Evolutionary conservation across 495 filamentous ascomycete species (phyloP).

Genomic region (Talaromyces wortmannii): DNA sequence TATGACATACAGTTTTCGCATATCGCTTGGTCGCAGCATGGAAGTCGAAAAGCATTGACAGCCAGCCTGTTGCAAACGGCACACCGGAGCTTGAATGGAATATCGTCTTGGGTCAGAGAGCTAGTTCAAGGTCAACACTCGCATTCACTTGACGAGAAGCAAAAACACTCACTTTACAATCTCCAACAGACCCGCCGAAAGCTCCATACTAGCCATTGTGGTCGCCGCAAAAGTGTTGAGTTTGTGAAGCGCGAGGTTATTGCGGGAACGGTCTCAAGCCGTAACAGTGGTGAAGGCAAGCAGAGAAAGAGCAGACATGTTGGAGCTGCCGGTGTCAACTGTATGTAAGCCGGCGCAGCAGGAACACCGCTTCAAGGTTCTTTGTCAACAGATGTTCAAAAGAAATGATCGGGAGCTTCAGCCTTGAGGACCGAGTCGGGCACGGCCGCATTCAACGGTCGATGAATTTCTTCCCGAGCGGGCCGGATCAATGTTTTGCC

Average conservation of each 20-base stretch:
- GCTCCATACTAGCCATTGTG: slow-evolving; percentile 33
- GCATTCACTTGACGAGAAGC: background rate
- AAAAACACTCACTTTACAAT: slow-evolving; percentile 30
- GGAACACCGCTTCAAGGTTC: too few relatives aligned
- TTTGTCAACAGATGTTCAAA: background rate
- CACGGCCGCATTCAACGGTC: background rate
- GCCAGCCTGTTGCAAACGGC: slow-evolving; percentile 86
- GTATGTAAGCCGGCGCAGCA: too few relatives aligned
- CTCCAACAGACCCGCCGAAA: slow-evolving; percentile 38
- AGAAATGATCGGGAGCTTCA: background rate
- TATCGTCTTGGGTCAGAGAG: slow-evolving; percentile 73
- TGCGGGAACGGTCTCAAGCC: slow-evolving; percentile 3
- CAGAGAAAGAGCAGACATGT: slow-evolving; percentile 1
- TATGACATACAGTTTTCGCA: slow-evolving; percentile 75
- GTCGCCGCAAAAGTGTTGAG: background rate
- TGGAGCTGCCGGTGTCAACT: background rate
- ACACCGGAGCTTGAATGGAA: slow-evolving; percentile 91
- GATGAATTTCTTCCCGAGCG: background rate
- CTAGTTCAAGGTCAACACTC: slow-evolving; percentile 29
- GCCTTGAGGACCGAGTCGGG: background rate
- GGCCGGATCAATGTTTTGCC: slow-evolving; percentile 1
- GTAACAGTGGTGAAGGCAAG: slow-evolving; percentile 1
- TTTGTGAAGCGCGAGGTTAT: background rate
- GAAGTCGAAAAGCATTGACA: slow-evolving; percentile 83
- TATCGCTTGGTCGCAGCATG: slow-evolving; percentile 93